These are phyloP conservation scores for Vanilla planifolia DNA, from an alignment of 106 monocot species.

Conservation along the genomic window DNA sequence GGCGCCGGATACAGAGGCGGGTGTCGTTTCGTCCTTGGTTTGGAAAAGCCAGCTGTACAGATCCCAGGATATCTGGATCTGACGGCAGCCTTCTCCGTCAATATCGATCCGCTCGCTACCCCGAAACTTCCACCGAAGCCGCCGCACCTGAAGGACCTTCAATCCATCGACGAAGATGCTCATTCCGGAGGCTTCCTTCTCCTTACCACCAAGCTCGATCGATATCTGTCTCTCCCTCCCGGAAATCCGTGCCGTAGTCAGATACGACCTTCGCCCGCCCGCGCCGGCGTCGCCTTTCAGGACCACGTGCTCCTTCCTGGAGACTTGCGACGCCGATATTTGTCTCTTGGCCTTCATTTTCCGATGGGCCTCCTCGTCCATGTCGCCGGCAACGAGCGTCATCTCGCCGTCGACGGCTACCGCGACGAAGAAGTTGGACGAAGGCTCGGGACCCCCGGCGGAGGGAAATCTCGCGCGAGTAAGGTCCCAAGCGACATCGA, in stretches of 20 bases:
- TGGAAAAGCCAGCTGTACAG: conserved; percentile 66
- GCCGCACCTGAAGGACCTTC: conserved; percentile 35
- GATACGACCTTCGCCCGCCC: conserved; percentile 19
- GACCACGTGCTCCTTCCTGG: conserved; percentile 56
- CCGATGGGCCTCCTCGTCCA: conserved; percentile 31
- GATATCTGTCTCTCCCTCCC: conserved; percentile 39
- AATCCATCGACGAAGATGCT: conserved; percentile 38
- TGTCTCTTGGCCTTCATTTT: conserved; percentile 11
- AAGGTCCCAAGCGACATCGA: conserved; percentile 70
- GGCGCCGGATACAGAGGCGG: background rate
- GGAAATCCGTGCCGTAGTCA: conserved; percentile 31
- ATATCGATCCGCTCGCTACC: conserved; percentile 60
- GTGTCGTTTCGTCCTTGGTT: background rate
- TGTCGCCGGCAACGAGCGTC: conserved; percentile 51
- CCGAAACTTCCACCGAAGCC: conserved; percentile 73
- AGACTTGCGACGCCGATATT: conserved; percentile 15
- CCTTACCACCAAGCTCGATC: conserved; percentile 27
- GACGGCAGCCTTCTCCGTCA: conserved; percentile 14
- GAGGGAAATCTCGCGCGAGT: conserved; percentile 38
- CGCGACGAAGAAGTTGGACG: conserved; percentile 42
- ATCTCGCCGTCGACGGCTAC: conserved; percentile 44
- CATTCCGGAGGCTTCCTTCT: conserved; percentile 19
- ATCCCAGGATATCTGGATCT: conserved; percentile 67
- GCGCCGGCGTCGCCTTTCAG: conserved; percentile 9
- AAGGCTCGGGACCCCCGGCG: conserved; percentile 48